phyloP scores from a whole-genome alignment of 352 stramenopile genomes.

The Pythium aristosporum region DNA sequence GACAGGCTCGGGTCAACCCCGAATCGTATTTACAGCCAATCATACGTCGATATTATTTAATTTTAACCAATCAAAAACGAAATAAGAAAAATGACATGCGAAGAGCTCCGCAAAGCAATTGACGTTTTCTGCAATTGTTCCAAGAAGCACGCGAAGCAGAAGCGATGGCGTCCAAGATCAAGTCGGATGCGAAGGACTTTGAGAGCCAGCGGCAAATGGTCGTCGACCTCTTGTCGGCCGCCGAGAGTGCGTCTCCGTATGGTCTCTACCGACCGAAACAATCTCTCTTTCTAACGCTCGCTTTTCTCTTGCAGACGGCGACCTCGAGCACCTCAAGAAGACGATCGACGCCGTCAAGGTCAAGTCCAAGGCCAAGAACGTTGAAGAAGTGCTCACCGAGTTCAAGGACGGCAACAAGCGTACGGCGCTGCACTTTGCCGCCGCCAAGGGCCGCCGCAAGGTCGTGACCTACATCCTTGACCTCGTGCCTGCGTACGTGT shows the following conservation, averaged over 20 bases:
- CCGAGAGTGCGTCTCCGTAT: slow-evolving; percentile 50
- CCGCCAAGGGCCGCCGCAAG: slow-evolving; percentile 74
- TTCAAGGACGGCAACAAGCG: slow-evolving; percentile 86
- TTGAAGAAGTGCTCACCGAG: slow-evolving; percentile 43
- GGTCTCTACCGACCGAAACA: not conserved
- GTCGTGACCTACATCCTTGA: slow-evolving; percentile 74
- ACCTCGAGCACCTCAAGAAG: slow-evolving; percentile 66
- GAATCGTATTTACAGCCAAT: slow-evolving; percentile 13
- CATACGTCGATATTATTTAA: not conserved
- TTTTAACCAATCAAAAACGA: slow-evolving; percentile 16
- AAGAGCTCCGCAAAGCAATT: not conserved
- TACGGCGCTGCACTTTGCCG: slow-evolving; percentile 77
- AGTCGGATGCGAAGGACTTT: slow-evolving; percentile 69
- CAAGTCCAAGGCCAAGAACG: slow-evolving; percentile 46
- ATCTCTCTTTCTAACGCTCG: not conserved
- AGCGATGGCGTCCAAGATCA: slow-evolving; percentile 44
- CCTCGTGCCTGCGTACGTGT: slow-evolving; percentile 41
- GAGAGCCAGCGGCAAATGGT: slow-evolving; percentile 82
- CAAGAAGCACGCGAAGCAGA: too few species aligned
- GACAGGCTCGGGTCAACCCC: not conserved
- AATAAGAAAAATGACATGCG: slow-evolving; percentile 2
- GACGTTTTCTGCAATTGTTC: not conserved
- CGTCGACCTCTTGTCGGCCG: slow-evolving; percentile 61
- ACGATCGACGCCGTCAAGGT: slow-evolving; percentile 64
- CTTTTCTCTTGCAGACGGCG: slow-evolving; percentile 48